phyloP scores from a whole-genome alignment of 1,284 basidiomycete genomes.

The Agaricales sp. region DNA sequence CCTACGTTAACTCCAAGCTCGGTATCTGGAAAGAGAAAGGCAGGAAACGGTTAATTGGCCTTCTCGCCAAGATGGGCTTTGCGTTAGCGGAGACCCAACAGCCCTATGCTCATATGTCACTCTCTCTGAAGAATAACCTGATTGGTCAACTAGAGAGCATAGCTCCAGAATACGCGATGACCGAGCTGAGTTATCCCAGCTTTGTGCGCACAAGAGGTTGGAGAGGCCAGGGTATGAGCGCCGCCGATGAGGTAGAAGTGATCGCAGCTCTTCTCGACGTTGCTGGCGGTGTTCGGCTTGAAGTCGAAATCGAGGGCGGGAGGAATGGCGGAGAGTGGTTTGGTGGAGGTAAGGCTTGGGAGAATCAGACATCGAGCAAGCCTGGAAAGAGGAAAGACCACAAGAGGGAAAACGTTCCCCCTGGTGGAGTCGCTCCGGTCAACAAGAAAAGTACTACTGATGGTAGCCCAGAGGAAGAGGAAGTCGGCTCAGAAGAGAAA shows the following conservation, averaged over 20 bases:
- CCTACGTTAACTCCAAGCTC: slow-evolving; percentile 91
- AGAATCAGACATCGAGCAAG: slow-evolving; percentile 32
- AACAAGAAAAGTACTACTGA: slow-evolving; percentile 16
- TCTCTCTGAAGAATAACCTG: slow-evolving; percentile 82
- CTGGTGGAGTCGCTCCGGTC: slow-evolving; percentile 17
- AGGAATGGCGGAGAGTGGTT: slow-evolving; percentile 89
- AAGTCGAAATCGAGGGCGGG: slow-evolving; percentile 79
- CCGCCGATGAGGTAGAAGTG: slow-evolving; percentile 90
- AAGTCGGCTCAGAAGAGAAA: slow-evolving; percentile 28
- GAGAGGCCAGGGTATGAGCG: slow-evolving; percentile 77
- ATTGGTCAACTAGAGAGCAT: slow-evolving; percentile 80
- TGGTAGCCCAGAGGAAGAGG: slow-evolving; percentile 23
- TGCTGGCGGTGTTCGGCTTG: slow-evolving; percentile 81
- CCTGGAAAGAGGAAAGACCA: slow-evolving; percentile 28
- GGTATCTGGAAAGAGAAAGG: slow-evolving; percentile 96
- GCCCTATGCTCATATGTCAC: slow-evolving; percentile 92
- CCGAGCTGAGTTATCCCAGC: slow-evolving; percentile 88
- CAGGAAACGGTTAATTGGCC: slow-evolving; percentile 77
- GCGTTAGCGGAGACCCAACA: slow-evolving; percentile 92
- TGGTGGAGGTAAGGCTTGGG: slow-evolving; percentile 67
- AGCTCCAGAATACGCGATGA: slow-evolving; percentile 94
- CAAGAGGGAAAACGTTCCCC: slow-evolving; percentile 33
- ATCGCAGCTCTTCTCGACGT: slow-evolving; percentile 84
- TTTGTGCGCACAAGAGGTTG: slow-evolving; percentile 91
- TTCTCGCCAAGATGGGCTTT: slow-evolving; percentile 99